Base-by-base conservation (phyloP, 164 flowering plant genomes). In the Dillenia suffruticosa region DNA sequence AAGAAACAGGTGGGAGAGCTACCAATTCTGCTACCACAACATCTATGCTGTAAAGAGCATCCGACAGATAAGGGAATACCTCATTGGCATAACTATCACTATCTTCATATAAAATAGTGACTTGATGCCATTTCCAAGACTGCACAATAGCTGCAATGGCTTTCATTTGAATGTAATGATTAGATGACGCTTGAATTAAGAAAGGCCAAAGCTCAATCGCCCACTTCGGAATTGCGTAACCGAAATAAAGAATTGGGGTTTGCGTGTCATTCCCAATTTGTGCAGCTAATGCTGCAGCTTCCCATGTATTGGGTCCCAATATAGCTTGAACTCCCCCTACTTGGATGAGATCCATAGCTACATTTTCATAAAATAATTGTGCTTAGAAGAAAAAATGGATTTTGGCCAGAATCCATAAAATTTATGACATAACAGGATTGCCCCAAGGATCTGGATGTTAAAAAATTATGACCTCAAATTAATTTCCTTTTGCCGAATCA, bases 181-280 rank as follows among this genome's bases (percentile, higher is more conserved):
- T 61, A 44, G 13, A 55, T 5, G 69, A 65, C 80, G 81, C 72
- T 22, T 49, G 65, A 11, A 74, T 58, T 66, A 84, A 65, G 60
- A 64, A 79, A 53, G 83, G 81, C 87, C 81, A 82, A 14, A 76
- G 59, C 15, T 19, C 10, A 0, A 59, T 52, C 26, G 65, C 45
- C 9, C 64, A 54, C 9, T 74, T 72, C 1, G 76, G 76, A n/a
- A 65, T 49, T 1, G 79, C 52, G 22, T 74, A 67, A 1, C 78
- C 56, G 5, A 85, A 74, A 6, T 87, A 83, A 22, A 85, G 46
- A 10, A 78, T 60, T 1, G 86, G 82, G 8, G 83, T 75, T 63
- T 75, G 66, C 56, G 75, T 63, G 59, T 11, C 57, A 51, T 58
- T 68, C 59, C 82, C 83, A 3, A 78, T 55, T 22, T 77, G 64